Evolutionary conservation across 371 early-diverging fungal species (phyloP).

Genomic region (Rhizomucor miehei): DNA sequence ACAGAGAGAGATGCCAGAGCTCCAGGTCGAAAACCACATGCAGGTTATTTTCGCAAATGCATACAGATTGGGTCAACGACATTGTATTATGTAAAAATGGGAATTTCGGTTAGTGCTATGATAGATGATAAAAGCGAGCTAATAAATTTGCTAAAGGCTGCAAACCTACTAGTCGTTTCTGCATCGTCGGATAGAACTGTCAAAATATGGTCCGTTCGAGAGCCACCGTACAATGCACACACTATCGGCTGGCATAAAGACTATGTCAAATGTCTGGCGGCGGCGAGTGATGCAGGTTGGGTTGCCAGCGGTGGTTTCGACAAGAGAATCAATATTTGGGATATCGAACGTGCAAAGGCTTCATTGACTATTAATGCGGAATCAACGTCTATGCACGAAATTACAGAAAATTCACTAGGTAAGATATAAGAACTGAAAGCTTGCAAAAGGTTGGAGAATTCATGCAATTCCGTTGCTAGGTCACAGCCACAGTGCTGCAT

Average conservation of each 20-base stretch:
- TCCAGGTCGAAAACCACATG: slow-evolving; percentile 39
- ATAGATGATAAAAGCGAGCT: background rate
- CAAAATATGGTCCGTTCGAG: slow-evolving; percentile 68
- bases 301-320: slow-evolving; percentile 95
- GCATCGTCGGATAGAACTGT: slow-evolving; percentile 93
- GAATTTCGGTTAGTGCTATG: slow-evolving; percentile 24
- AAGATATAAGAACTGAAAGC: background rate
- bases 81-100: slow-evolving; percentile 64
- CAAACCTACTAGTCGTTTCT: slow-evolving; percentile 62
- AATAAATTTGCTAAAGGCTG: slow-evolving; percentile 1
- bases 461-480: background rate
- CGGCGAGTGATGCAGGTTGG: slow-evolving; percentile 68
- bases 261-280: slow-evolving; percentile 80
- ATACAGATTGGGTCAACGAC: slow-evolving; percentile 97
- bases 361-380: slow-evolving; percentile 23
- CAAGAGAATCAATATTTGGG: slow-evolving; percentile 87
- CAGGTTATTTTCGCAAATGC: slow-evolving; percentile 75
- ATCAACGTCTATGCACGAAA: background rate
- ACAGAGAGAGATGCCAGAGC: too few species aligned
- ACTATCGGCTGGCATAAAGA: slow-evolving; percentile 85
- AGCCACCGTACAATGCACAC: slow-evolving; percentile 43
- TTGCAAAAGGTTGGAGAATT: background rate
- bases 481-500: slow-evolving; percentile 21
- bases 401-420: background rate
- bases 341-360: slow-evolving; percentile 51